Evolutionary conservation across 1,284 basidiomycete species (phyloP).

Genomic region (Ganoderma sp.): DNA sequence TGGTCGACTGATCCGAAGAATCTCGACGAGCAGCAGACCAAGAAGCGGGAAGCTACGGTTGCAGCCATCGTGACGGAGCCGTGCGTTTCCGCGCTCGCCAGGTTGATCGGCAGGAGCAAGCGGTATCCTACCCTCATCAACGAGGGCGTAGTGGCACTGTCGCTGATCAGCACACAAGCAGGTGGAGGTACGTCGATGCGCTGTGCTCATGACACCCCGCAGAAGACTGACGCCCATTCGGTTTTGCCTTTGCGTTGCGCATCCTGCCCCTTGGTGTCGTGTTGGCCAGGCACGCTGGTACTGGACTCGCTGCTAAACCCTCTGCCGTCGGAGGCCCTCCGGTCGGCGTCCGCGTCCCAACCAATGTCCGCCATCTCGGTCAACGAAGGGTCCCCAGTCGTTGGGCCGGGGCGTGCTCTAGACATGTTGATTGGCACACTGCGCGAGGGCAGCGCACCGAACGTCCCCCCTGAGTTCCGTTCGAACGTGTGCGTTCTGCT

Average conservation of each 20-base stretch:
- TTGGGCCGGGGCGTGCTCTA: conserved; percentile 56
- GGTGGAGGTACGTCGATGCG: conserved; percentile 60
- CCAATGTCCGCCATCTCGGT: conserved; percentile 47
- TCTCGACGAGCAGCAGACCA: conserved; percentile 44
- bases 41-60: conserved; percentile 61
- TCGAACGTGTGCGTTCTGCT: conserved; percentile 75
- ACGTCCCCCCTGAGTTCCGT: conserved; percentile 70
- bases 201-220: conserved; percentile 13
- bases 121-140: conserved; percentile 88
- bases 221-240: conserved; percentile 21
- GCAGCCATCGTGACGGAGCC: conserved; percentile 56
- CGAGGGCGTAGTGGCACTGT: conserved; percentile 87
- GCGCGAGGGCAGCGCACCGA: conserved; percentile 49
- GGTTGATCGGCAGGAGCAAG: conserved; percentile 76
- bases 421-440: conserved; percentile 70
- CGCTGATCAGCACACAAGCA: conserved; percentile 70
- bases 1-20: conserved; percentile 58
- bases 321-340: conserved; percentile 51
- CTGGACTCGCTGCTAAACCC: conserved; percentile 60
- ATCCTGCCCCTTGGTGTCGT: conserved; percentile 1
- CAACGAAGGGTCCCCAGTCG: conserved; percentile 45
- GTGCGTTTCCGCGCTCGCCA: conserved; percentile 67
- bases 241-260: conserved; percentile 2
- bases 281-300: conserved; percentile 59
- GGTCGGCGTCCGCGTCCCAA: conserved; percentile 46